Percentiles rank a stretch among this genome's conserved stretches.
Conservation (phyloP, 768 basidiomycete species). For the Trametes punicea region DNA sequence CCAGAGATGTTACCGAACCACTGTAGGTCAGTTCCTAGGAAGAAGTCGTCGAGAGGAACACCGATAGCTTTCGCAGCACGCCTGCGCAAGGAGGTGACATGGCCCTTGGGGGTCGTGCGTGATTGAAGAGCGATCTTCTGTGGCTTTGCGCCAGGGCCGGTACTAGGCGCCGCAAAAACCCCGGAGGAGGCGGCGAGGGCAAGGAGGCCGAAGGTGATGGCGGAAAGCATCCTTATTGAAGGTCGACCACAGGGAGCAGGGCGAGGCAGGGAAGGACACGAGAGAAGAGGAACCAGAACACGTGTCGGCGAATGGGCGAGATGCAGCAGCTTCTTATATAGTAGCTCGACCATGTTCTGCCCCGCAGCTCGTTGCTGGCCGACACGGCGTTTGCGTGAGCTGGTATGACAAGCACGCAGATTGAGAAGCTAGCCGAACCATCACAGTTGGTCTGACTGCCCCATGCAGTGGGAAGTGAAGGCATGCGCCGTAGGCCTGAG, state of each 20-base stretch:
- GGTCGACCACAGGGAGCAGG: not conserved
- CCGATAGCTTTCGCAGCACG: conserved; percentile 33
- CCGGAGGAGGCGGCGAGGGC: conserved; percentile 10
- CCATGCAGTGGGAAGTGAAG: too few relatives aligned
- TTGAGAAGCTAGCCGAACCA: too few relatives aligned
- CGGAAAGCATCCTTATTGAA: conserved; percentile 3
- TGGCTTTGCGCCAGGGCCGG: conserved; percentile 4
- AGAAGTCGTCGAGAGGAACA: conserved; percentile 50
- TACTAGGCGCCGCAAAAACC: conserved; percentile 4
- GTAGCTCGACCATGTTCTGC: too few relatives aligned
- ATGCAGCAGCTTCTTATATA: not conserved
- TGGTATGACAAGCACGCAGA: too few relatives aligned
- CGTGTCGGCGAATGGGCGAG: not conserved
- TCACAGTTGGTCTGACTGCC: too few relatives aligned
- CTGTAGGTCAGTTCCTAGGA: conserved; percentile 58
- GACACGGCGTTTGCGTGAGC: too few relatives aligned
- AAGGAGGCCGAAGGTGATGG: conserved; percentile 3
- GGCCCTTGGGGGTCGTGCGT: conserved; percentile 19
- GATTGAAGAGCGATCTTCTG: conserved; percentile 23
- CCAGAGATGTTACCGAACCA: conserved; percentile 54
- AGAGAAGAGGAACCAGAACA: not conserved
- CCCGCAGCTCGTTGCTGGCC: too few relatives aligned
- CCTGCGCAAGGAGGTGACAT: conserved; percentile 11
- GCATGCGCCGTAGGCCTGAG: too few relatives aligned
- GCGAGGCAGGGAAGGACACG: not conserved